Base-by-base conservation (phyloP, 192 early-diverging fungal species). In the Backusella liffmaniae region DNA sequence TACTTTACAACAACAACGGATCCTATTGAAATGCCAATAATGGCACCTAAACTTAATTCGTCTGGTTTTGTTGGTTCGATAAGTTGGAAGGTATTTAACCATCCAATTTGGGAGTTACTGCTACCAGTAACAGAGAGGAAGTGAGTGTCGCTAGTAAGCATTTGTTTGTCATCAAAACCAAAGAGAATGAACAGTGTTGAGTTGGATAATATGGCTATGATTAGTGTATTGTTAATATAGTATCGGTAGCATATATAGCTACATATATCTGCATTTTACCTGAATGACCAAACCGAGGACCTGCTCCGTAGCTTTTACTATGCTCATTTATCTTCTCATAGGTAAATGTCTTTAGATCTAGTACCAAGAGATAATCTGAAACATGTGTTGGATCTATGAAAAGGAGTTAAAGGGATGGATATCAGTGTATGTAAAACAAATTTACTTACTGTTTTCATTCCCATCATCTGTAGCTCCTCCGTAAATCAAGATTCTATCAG, bases 221-320 rank as follows among this genome's bases (percentile, higher is more conserved):
- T 41, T 9, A 23, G n/a, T 62, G 10, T 62, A 62, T 62, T 21
- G 5, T 69, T 39, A 23, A 12, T 36, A 36, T 37, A 12, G 8
- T 39, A 18, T 68, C 41, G 16, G 4, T 36, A 0, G 9, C 41
- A 8, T 36, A 41, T 29, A 62, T 0, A 62, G 18, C 29, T 67
- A 67, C 18, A 35, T 67, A 67, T 67, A 35, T 67, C 35, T 67
- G 35, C 32, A 67, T 26, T 69, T 34, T 69, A 36, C 67, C 67
- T 41, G 67, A 69, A 36, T 69, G 67, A n/a, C 36, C 67, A 69
- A 69, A 69, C 35, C 67, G 34, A 18, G 67, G n/a, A 5, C 67
- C 67, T 21, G 67, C 67, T 21, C 35, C 35, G 12, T 23, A 23
- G 10, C 10, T 39, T 69, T 23, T 18, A 12, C 36, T 37, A 23